These are phyloP conservation scores for Pholiota adiposa DNA, from an alignment of 1,284 basidiomycete species.

Conservation along the genomic window DNA sequence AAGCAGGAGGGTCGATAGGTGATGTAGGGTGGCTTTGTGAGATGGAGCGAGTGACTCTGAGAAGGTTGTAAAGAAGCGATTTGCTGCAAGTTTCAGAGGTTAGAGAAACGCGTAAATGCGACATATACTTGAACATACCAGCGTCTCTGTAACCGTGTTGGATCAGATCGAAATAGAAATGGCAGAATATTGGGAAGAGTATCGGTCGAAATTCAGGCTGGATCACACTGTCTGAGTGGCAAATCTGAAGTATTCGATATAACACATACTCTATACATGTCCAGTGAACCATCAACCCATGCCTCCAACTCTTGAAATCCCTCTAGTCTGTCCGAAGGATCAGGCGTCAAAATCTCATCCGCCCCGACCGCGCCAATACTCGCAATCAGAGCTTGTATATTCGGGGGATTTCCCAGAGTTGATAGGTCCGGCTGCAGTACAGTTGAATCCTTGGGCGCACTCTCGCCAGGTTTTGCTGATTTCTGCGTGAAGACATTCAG, in stretches of 20 bases:
- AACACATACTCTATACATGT: constrained; percentile 78
- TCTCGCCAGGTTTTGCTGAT: constrained; percentile 64
- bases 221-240: constrained; percentile 9
- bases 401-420: constrained; percentile 65
- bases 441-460: constrained; percentile 67
- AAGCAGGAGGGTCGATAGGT: constrained; percentile 82
- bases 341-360: constrained; percentile 81
- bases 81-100: constrained; percentile 48
- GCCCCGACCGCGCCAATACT: constrained; percentile 78
- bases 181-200: constrained; percentile 94
- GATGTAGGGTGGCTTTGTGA: constrained; percentile 78
- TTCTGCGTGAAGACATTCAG: constrained; percentile 70
- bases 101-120: neutral
- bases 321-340: constrained; percentile 89
- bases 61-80: constrained; percentile 78
- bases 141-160: constrained; percentile 90
- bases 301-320: constrained; percentile 87
- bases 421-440: constrained; percentile 71
- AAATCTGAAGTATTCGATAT: neutral
- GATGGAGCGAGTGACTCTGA: constrained; percentile 70
- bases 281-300: constrained; percentile 92
- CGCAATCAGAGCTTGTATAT: constrained; percentile 74
- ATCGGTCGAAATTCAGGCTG: constrained; percentile 94
- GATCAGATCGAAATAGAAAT: constrained; percentile 96
- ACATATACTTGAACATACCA: constrained; percentile 51